Percentiles rank a stretch among this genome's conserved stretches.
These are phyloP conservation scores for Aspergillus bertholletiae DNA, from an alignment of 495 filamentous ascomycete genomes.

Conservation along the genomic window DNA sequence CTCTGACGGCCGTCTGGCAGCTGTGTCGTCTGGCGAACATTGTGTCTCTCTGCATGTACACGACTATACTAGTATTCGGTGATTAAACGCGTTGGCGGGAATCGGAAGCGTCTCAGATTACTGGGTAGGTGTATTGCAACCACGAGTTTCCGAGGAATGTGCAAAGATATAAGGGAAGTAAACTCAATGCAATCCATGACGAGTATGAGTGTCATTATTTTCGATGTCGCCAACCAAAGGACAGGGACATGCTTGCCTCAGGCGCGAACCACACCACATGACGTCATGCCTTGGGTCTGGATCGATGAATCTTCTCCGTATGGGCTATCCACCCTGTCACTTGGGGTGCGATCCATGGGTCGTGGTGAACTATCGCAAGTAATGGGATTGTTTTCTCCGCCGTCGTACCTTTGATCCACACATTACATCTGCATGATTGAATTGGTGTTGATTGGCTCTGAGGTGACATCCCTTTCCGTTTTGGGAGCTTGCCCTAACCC, in stretches of 20 bases:
- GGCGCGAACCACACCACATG: background rate
- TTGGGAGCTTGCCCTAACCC: too few species aligned
- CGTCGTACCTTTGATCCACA: too few species aligned
- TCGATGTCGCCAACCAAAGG: background rate
- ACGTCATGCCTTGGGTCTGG: background rate
- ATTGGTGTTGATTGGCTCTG: too few species aligned
- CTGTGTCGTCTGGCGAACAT: background rate
- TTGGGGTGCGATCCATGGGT: background rate
- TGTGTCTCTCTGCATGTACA: background rate
- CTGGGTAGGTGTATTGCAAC: too few species aligned
- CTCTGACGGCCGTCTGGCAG: background rate
- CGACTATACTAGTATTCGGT: background rate
- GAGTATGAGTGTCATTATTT: background rate
- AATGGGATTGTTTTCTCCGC: too few species aligned
- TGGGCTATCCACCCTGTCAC: background rate
- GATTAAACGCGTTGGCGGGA: background rate
- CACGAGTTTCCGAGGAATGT: too few species aligned
- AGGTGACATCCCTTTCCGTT: too few species aligned
- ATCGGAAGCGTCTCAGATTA: too few species aligned
- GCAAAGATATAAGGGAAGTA: background rate
- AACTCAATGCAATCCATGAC: background rate
- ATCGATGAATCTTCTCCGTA: background rate
- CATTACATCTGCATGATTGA: too few species aligned
- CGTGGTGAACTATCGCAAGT: background rate
- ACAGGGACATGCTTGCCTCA: background rate